Evolutionary conservation across 78 protist genomes (phyloP), one percentile per base, ranked within the genome.

Genomic region (Dictyostelium purpureum): DNA sequence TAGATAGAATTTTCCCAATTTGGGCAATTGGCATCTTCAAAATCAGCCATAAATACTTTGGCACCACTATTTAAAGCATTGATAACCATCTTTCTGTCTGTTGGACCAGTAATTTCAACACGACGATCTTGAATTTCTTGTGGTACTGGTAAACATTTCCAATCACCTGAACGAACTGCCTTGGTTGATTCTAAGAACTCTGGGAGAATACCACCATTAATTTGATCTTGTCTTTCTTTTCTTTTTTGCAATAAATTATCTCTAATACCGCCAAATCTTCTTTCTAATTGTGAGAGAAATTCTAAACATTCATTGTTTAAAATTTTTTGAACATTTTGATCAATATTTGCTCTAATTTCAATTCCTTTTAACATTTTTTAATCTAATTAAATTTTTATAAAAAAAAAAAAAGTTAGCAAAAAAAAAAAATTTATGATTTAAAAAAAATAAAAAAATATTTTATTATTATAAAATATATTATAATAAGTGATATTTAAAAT

Each of bases 61-160:
- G 97, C 97, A 35, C 97, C 97, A 1, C 89, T 74, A 89, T 95
- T 95, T 51, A 95, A 89, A 52, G 97, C 97, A 80, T 95, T 95
- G 88, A 95, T 95, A 21, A 95, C 85, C 96, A 91, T 91, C 79
- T 95, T 95, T 70, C 95, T 71, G 26, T 82, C 93, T 10, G 92
- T 78, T 40, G 97, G 97, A 24, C 97, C 97, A 16, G 97, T 95
- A 76, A 95, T 95, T 61, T 95, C 97, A n/a, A 90, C 94, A 47
- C 97, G 93, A 73, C 97, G 88, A 51, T 95, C 97, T 69, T 67
- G 74, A n/a, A 95, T 69, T 6, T 79, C 97, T 9, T 35, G 14
- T 7, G 97, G 93, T 9, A 91, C 77, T 69, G 95, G 76, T 31
- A 90, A 88, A 42, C 78, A 88, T 77, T 79, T 89, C 96, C 96